Evolutionary conservation across 805 yeast genomes (phyloP), one percentile per base, ranked within the genome.

Genomic region (Grigorovia humatica): DNA sequence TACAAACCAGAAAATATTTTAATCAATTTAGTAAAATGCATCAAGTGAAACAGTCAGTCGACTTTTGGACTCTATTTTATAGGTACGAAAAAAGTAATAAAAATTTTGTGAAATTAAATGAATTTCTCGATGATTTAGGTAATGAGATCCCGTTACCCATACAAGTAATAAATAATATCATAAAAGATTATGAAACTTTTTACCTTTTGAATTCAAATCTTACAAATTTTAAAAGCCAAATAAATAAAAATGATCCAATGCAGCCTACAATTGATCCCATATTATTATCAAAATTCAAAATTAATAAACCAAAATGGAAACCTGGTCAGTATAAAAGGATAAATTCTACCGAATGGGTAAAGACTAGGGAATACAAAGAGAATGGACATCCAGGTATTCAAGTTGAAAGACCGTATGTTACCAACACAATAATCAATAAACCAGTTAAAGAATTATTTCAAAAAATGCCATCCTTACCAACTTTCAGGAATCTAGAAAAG

Each of bases 401-500:
- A 1, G 71, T 73, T 11, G 74, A 70, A 12, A 65, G 70, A 50
- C 84, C 84, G 0, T 60, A 66, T 12, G 66, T 76, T 17, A 65
- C 70, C 1, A 78, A 77, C 55, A 38, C 65, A 53, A 51, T 68
- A 12, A 55, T 65, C 13, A 66, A 66, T 4, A n/a, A 42, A 30
- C 47, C 50, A 17, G 51, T 63, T 1, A 56, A 58, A 29, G 49
- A 54, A 23, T 60, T 66, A 47, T 57, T 51, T 23, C 48, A 57
- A 40, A 55, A 51, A 18, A 50, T 60, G 1, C 69, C 74, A 7
- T 57, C 66, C 1, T 52, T 81, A 20, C 91, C 90, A 1, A 69
- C 74, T 4, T 82, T 82, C 63, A 78, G 74, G 55, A 80, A 81
- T 59, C 80, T 82, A 9, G 90, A 85, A 56, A 81, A 79, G 61